These are phyloP conservation scores for Tetracladium setigerum DNA, from an alignment of 495 filamentous ascomycete genomes.

Conservation along the genomic window DNA sequence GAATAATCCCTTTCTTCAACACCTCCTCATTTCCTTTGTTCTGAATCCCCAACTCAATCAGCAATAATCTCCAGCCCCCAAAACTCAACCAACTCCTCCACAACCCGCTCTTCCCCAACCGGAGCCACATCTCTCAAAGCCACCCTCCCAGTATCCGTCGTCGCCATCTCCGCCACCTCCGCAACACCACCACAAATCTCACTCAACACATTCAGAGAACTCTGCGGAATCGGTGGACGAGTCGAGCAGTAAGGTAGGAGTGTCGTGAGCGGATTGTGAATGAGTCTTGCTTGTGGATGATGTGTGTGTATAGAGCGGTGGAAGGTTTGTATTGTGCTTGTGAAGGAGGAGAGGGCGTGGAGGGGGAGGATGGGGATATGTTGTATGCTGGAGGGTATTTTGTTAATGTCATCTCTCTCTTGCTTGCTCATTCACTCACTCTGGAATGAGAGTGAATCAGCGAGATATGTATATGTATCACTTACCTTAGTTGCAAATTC, in stretches of 20 bases:
- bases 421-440: too few relatives aligned
- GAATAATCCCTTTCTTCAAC: too few relatives aligned
- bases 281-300: too few relatives aligned
- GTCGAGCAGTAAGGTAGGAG: conserved; percentile 41
- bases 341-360: conserved; percentile 10
- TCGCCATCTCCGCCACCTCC: conserved; percentile 34
- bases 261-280: conserved; percentile 16
- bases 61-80: conserved; percentile 34
- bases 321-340: not conserved
- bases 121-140: conserved; percentile 24
- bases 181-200: conserved; percentile 39
- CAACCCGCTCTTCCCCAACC: conserved; percentile 17
- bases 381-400: too few relatives aligned
- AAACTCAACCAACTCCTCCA: conserved; percentile 33
- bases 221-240: conserved; percentile 28
- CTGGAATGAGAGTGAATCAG: too few relatives aligned
- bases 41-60: too few relatives aligned
- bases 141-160: conserved; percentile 26
- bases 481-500: conserved; percentile 34
- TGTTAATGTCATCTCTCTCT: too few relatives aligned
- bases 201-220: conserved; percentile 39
- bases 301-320: too few relatives aligned
- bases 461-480: not conserved
- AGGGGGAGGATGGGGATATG: conserved; percentile 28
- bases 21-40: too few relatives aligned